Evolutionary conservation across 495 filamentous ascomycete genomes (phyloP), one percentile per base, ranked within the genome.

Genomic region (Rhypophila decipiens): DNA sequence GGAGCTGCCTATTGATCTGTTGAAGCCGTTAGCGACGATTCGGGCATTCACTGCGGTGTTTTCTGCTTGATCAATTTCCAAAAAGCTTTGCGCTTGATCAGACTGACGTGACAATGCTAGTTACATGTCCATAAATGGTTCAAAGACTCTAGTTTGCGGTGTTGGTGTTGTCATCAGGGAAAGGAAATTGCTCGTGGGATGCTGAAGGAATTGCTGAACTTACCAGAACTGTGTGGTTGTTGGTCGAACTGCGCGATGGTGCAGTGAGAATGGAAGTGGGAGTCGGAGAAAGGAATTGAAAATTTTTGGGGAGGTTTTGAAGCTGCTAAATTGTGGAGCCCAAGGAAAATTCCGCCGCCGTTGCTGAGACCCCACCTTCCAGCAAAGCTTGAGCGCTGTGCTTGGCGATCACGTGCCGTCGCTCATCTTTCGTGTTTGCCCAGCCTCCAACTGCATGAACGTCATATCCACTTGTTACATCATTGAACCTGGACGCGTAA

Each of bases 61-160:
- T 2, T 17, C 18, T 29, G 23, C 15, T 5, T 41, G 44, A 22
- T 41, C 51, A 46, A 46, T 47, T 46, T n/a, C n/a, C n/a, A n/a
- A 38, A 51, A 50, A 49, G 38, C 54, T 50, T 49, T 49, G 51
- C 46, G 47, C 43, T 57, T 64, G 61, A 77, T 97, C 91, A 97
- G 91, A 89, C 91, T 97, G 91, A 97, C 91, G 91, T 97, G 85
- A 84, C 87, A 88, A 84, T 81, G 72, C 61, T 68, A 85, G 84
- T 91, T 96, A 91, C 93, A 95, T 88, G 34, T 80, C 85, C 85
- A 74, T 65, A 45, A 10, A 76, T 29, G 87, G 61, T 86, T 97
- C 91, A 97, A 96, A 97, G 91, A 97, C 91, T 97, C 91, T 97
- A 97, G 91, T 97, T 97, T 89, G 78, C 10, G 82, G 76, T 64